Evolutionary conservation across 2,329 filamentous ascomycete genomes (phyloP), one percentile per base, ranked within the genome.

Genomic region (Fusarium bactridioides): DNA sequence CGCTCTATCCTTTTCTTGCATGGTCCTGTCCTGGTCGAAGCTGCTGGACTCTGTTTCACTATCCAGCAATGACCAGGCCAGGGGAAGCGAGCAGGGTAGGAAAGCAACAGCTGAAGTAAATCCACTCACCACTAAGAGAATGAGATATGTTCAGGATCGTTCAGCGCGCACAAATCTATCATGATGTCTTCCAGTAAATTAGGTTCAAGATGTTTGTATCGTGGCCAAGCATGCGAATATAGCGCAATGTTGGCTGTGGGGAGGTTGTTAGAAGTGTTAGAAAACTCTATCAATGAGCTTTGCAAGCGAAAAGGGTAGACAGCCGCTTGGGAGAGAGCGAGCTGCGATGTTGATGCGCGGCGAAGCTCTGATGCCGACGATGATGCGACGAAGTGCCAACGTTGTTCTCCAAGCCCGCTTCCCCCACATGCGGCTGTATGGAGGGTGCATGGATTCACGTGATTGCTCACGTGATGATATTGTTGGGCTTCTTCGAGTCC

Each of bases 111-210:
- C 43, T 48, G 19, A 67, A 48, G 56, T 64, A 65, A 54, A 47
- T 58, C 19, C 35, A 79, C 82, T 80, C 76, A 84, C 83, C 81
- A 82, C 81, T 84, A 84, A 77, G 77, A 82, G 69, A 78, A 80
- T 77, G 74, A 80, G 72, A 79, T 74, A 71, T 76, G 77, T 71
- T 76, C 72, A 73, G 75, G 69, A 70, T 78, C 76, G 67, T 74
- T 67, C 75, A 76, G 70, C 73, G 76, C 76, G 76, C 79, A 77
- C 80, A 82, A 83, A 80, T 78, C 77, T 81, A 82, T 82, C 82
- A 84, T 84, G 78, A 75, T 84, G 82, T 79, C 80, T 79, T 78
- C 73, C 76, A 75, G 71, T 73, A 60, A 54, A 69, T 63, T 50
- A 64, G 59, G 70, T 72, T 67, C 69, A 67, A 72, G 64, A 72